Evolutionary conservation across 371 early-diverging fungal genomes (phyloP).

Genomic region (Mortierella polycephala): DNA sequence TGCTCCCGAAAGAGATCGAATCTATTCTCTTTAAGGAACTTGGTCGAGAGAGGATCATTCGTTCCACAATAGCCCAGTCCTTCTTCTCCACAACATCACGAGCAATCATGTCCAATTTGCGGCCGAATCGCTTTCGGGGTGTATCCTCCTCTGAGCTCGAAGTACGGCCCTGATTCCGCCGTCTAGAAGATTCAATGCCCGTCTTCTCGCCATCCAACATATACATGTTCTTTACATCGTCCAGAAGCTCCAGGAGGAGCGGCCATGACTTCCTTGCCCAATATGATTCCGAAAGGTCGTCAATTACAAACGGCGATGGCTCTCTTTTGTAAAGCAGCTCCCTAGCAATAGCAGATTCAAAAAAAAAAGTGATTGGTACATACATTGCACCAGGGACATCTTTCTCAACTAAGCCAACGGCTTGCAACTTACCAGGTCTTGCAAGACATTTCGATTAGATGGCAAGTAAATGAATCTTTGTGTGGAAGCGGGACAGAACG

Average conservation of each 20-base stretch:
- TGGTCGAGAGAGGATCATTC: constrained; percentile 27
- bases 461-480: no score
- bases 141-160: constrained; percentile 5
- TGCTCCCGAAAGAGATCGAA: constrained; percentile 24
- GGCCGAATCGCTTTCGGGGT: constrained; percentile 16
- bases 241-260: constrained; percentile 6
- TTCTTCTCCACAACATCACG: constrained; percentile 16
- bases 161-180: constrained; percentile 4
- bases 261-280: constrained; percentile 36
- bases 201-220: constrained; percentile 34
- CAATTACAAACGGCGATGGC: constrained; percentile 27
- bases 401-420: no score
- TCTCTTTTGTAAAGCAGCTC: constrained; percentile 12
- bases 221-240: constrained; percentile 11
- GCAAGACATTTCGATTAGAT: no score
- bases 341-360: no score
- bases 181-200: constrained; percentile 12
- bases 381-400: no score
- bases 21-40: constrained; percentile 16
- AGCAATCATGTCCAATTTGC: constrained; percentile 28
- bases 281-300: constrained; percentile 31
- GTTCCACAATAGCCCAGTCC: constrained; percentile 25
- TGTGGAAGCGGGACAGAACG: no score
- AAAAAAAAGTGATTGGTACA: no score
- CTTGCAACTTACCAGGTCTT: no score